Evolutionary conservation across 2,329 filamentous ascomycete genomes (phyloP).

Genomic region (Talaromyces sp.): DNA sequence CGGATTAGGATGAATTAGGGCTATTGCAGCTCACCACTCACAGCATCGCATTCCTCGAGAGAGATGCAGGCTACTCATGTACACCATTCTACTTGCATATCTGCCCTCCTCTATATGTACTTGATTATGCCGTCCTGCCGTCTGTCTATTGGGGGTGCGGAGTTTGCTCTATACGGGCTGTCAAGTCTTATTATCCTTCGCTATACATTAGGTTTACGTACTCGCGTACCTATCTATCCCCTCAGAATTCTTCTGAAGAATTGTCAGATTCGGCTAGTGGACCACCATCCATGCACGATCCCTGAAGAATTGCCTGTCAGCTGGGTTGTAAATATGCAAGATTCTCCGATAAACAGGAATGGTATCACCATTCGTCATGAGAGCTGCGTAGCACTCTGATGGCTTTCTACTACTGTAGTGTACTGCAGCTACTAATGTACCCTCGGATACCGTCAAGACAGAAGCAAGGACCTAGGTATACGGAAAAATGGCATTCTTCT

Average conservation of each 20-base stretch:
- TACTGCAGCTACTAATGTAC: background rate
- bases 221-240: background rate
- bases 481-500: constrained; percentile 6
- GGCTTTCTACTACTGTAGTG: background rate
- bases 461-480: background rate
- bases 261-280: background rate
- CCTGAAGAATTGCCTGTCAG: constrained; percentile 1
- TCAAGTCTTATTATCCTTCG: background rate
- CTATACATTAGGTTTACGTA: background rate
- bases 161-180: background rate
- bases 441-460: background rate
- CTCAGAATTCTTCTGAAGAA: constrained; percentile 5
- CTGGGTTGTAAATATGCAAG: background rate
- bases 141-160: background rate
- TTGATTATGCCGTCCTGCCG: background rate
- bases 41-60: background rate
- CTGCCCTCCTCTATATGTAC: background rate
- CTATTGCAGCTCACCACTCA: constrained; percentile 12
- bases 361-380: background rate
- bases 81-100: background rate
- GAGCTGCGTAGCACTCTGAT: background rate
- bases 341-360: background rate
- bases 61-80: background rate
- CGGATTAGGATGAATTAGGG: constrained; percentile 8
- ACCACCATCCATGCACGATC: background rate